Conservation (phyloP, 352 stramenopile species). For the Globisporangium nagaii region DNA sequence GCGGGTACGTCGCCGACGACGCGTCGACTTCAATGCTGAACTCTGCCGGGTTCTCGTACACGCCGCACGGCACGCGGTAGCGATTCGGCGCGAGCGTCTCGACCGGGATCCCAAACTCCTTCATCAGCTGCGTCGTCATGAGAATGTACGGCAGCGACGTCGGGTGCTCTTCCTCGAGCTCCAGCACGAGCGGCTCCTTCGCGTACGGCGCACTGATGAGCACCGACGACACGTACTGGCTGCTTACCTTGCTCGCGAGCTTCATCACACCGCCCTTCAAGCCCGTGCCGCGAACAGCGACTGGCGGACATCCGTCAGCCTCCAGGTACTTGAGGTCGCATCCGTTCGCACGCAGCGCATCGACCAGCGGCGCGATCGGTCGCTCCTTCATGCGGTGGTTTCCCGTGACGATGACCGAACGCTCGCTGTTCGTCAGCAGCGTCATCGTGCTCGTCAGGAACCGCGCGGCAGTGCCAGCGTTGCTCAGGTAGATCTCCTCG, state of each 20-base stretch:
- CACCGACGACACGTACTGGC: conserved; percentile 96
- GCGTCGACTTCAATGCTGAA: conserved; percentile 94
- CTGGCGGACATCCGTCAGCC: conserved; percentile 57
- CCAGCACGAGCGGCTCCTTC: conserved; percentile 67
- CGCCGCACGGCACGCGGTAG: conserved; percentile 66
- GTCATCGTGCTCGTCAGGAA: conserved; percentile 92
- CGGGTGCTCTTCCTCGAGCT: conserved; percentile 94
- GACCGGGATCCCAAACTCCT: conserved; percentile 93
- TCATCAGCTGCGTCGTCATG: conserved; percentile 95
- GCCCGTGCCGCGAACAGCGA: conserved; percentile 70
- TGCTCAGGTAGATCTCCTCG: conserved; percentile 81
- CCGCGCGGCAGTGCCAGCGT: conserved; percentile 91
- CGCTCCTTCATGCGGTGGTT: conserved; percentile 96
- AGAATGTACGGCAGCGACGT: conserved; percentile 96
- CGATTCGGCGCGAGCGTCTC: conserved; percentile 82
- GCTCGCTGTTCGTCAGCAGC: conserved; percentile 35
- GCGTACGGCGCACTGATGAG: conserved; percentile 93
- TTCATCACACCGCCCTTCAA: conserved; percentile 66
- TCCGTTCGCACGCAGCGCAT: conserved; percentile 89
- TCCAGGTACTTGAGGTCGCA: conserved; percentile 71
- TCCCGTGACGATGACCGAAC: conserved; percentile 84
- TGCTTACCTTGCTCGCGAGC: conserved; percentile 92
- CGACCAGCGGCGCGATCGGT: conserved; percentile 93
- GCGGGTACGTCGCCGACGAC: conserved; percentile 95
- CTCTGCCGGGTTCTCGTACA: conserved; percentile 62